Evolutionary conservation across 371 early-diverging fungal genomes (phyloP).

Genomic region (Rhizopus delemar): DNA sequence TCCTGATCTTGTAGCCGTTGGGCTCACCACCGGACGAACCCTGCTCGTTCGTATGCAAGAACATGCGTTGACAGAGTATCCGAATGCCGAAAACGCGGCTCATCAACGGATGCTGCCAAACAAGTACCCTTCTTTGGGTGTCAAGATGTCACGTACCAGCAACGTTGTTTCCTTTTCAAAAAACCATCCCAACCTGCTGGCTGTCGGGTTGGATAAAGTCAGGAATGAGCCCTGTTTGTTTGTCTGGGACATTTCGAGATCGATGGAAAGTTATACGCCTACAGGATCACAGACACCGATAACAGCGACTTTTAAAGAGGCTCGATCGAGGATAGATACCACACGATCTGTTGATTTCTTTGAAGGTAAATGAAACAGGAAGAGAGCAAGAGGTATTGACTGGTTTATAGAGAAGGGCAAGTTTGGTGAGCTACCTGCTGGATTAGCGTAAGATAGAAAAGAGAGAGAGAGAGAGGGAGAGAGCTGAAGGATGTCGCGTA

Average conservation of each 20-base stretch:
- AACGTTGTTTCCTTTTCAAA: slow-evolving; percentile 74
- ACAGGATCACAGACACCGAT: slow-evolving; percentile 39
- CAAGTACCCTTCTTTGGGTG: slow-evolving; percentile 55
- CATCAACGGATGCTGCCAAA: slow-evolving; percentile 27
- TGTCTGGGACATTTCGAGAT: slow-evolving; percentile 75
- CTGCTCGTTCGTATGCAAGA: slow-evolving; percentile 62
- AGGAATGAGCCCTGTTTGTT: slow-evolving; percentile 72
- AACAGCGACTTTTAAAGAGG: slow-evolving; percentile 1
- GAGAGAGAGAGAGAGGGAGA: not conserved
- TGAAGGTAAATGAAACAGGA: slow-evolving; percentile 7
- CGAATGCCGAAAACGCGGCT: slow-evolving; percentile 19
- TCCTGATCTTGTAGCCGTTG: slow-evolving; percentile 71
- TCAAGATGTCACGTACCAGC: slow-evolving; percentile 68
- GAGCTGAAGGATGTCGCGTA: not conserved
- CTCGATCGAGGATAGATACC: slow-evolving; percentile 1
- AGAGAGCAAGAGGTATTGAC: no score
- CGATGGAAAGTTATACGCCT: slow-evolving; percentile 40
- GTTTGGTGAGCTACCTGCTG: not conserved
- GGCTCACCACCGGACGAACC: slow-evolving; percentile 69
- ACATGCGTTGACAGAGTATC: slow-evolving; percentile 34
- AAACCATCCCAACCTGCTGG: slow-evolving; percentile 60
- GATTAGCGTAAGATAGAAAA: not conserved
- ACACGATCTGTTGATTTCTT: slow-evolving; percentile 12
- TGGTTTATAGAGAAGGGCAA: no score
- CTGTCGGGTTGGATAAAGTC: slow-evolving; percentile 75